These are phyloP conservation scores for Mycena vulgaris DNA, from an alignment of 768 basidiomycete species.

Conservation along the genomic window DNA sequence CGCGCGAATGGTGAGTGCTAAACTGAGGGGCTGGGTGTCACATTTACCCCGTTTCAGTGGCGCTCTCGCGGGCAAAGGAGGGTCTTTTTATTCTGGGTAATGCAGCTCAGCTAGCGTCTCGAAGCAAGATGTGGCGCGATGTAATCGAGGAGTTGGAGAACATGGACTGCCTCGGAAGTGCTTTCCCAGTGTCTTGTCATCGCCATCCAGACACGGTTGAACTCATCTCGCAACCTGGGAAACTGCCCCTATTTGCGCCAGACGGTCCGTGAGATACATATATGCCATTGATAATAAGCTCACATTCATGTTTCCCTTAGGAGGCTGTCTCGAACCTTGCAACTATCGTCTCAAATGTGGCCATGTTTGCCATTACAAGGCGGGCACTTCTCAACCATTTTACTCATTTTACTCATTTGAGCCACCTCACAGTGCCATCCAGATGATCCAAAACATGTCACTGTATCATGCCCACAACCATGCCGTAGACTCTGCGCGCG, in stretches of 20 bases:
- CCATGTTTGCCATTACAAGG: conserved; percentile 76
- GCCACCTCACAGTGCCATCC: conserved; percentile 66
- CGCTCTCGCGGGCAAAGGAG: conserved; percentile 81
- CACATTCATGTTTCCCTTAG: conserved; percentile 48
- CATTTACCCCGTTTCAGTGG: conserved; percentile 58
- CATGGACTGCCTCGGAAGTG: conserved; percentile 62
- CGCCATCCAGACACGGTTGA: conserved; percentile 64
- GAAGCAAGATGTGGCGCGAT: conserved; percentile 70
- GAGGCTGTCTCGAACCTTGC: conserved; percentile 76
- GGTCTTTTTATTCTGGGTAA: conserved; percentile 85
- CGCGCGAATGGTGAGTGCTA: conserved; percentile 63
- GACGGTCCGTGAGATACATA: conserved; percentile 70
- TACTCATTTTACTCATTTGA: background rate
- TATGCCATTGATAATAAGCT: too few species aligned
- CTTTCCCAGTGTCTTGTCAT: conserved; percentile 71
- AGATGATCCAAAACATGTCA: conserved; percentile 69
- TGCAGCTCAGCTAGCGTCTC: conserved; percentile 64
- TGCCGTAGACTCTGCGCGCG: conserved; percentile 69
- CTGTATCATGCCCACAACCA: conserved; percentile 61
- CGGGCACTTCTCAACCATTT: background rate
- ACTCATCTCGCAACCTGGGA: conserved; percentile 65
- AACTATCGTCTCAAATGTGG: conserved; percentile 69
- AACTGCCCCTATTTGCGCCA: conserved; percentile 66
- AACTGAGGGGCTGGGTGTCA: too few species aligned
- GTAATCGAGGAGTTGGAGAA: conserved; percentile 72